phyloP scores from a whole-genome alignment of 2,329 filamentous ascomycete genomes.

The Beauveria bassiana region DNA sequence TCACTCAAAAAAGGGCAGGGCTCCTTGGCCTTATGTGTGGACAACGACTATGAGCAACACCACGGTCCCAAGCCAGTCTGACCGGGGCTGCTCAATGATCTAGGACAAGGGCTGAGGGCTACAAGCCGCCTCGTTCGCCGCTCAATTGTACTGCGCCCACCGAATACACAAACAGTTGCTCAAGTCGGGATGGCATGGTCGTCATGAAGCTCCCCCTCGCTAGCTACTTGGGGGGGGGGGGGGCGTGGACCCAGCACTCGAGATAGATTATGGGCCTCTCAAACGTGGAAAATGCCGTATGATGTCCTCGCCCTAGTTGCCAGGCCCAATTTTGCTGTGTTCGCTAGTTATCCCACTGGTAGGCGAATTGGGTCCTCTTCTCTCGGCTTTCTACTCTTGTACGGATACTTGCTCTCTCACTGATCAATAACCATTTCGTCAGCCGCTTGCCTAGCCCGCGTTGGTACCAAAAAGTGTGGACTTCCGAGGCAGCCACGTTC shows the following conservation, averaged over 20 bases:
- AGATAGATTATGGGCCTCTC: not conserved
- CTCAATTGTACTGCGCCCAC: not conserved
- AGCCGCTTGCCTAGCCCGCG: not conserved
- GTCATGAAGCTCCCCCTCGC: slow-evolving; percentile 2
- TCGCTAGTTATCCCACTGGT: not conserved
- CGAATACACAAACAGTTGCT: not conserved
- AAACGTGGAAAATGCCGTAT: slow-evolving; percentile 7
- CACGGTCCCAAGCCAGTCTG: slow-evolving; percentile 3
- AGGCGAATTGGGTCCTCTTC: not conserved
- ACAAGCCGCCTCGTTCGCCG: slow-evolving; percentile 2
- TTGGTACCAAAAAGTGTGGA: not conserved
- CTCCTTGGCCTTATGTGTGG: slow-evolving; percentile 9
- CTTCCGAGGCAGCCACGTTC: not conserved
- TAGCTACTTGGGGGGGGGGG: not conserved
- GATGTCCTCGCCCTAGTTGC: not conserved
- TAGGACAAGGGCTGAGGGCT: slow-evolving; percentile 7
- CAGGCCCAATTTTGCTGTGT: slow-evolving; percentile 4
- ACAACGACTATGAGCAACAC: not conserved
- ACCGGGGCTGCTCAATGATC: slow-evolving; percentile 9
- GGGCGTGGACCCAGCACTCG: slow-evolving; percentile 8
- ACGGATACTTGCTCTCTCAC: not conserved
- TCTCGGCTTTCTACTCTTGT: not conserved
- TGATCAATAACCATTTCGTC: not conserved
- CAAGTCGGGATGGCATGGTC: slow-evolving; percentile 3
- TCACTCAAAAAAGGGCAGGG: not conserved